Base-by-base conservation (phyloP, 352 stramenopile species). In the Phytopythium helicoides region DNA sequence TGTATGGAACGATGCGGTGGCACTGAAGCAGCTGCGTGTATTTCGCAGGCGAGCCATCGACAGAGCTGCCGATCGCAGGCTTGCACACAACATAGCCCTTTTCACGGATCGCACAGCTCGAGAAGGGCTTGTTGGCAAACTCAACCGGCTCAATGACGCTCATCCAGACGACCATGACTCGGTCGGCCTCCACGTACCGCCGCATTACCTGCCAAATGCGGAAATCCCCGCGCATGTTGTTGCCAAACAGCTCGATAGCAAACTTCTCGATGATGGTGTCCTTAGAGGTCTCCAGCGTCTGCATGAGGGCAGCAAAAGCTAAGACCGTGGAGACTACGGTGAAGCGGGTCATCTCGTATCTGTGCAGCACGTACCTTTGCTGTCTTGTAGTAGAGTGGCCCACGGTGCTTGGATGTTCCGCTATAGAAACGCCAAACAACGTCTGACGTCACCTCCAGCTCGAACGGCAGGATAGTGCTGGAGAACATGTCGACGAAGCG, bases 101-200 rank as follows among this genome's bases (percentile, higher is more conserved):
- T 37, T 73, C 61, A 16, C 66, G 49, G 58, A 68, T 65, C 46
- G 58, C 52, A 52, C 69, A 68, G 63, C 64, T 61, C 11, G 56
- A 54, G 47, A 69, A 66, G 1, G 56, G 64, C 47, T 85, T 74
- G 53, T 76, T 66, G 40, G 60, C 71, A 54, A 87, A 81, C 44
- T 83, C 72, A 9, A 54, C 45, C 26, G 23, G 38, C 28, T 47
- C 45, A 12, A 48, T 37, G 22, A 61, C n/a, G 1, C 23, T 31
- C 31, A 36, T 35, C 68, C 68, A 81, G 14, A 76, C 68, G 28
- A 81, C 64, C 39, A 78, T 47, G 0, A 74, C 51, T 38, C 71
- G 68, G 44, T 74, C 71, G 31, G 60, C 40, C 34, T 75, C 66
- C 9, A 72, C 62, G 61, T 70, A 76, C 10, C 68, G 65, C 7